A percentile compares a stretch with the other conserved stretches of the same genome.
Evolutionary conservation across 306 rosid species (phyloP).

Genomic region (Vachellia pachyceras): DNA sequence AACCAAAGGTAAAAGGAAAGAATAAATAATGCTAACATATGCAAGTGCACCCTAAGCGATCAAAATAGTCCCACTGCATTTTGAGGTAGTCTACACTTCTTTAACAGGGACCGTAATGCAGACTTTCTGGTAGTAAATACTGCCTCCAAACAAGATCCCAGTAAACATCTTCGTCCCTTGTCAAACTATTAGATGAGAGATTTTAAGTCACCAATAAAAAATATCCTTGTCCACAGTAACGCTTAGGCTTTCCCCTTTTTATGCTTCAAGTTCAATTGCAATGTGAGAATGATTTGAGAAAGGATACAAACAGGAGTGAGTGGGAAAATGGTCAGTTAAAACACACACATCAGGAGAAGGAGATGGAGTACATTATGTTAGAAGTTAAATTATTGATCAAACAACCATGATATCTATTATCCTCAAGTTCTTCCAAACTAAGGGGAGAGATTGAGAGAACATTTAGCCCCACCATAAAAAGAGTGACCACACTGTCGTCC

Average conservation of each 20-base stretch:
- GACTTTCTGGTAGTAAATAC: not conserved
- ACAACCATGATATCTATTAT: not conserved
- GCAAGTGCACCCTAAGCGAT: slow-evolving; percentile 23
- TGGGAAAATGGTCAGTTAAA: slow-evolving; percentile 19
- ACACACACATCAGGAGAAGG: slow-evolving; percentile 3
- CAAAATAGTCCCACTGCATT: slow-evolving; percentile 24
- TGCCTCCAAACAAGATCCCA: not conserved
- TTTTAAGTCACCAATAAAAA: not conserved
- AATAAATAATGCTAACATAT: slow-evolving; percentile 13
- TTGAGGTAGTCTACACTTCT: slow-evolving; percentile 20
- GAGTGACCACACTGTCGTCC: slow-evolving; percentile 21
- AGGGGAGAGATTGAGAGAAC: not conserved
- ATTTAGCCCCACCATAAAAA: slow-evolving; percentile 21
- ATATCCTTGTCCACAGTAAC: slow-evolving; percentile 9
- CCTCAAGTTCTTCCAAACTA: slow-evolving; percentile 1
- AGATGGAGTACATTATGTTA: not conserved
- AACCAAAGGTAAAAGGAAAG: slow-evolving; percentile 28
- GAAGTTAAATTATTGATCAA: slow-evolving; percentile 12
- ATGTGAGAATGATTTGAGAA: slow-evolving; percentile 14
- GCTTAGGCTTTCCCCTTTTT: slow-evolving; percentile 24
- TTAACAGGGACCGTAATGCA: slow-evolving; percentile 2
- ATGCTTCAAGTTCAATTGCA: not conserved
- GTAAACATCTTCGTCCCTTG: slow-evolving; percentile 7
- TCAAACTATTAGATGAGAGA: slow-evolving; percentile 24
- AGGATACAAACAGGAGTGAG: slow-evolving; percentile 25